These are phyloP conservation scores for Penicillium sp. DNA, from an alignment of 2,329 filamentous ascomycete genomes.

Conservation along the genomic window DNA sequence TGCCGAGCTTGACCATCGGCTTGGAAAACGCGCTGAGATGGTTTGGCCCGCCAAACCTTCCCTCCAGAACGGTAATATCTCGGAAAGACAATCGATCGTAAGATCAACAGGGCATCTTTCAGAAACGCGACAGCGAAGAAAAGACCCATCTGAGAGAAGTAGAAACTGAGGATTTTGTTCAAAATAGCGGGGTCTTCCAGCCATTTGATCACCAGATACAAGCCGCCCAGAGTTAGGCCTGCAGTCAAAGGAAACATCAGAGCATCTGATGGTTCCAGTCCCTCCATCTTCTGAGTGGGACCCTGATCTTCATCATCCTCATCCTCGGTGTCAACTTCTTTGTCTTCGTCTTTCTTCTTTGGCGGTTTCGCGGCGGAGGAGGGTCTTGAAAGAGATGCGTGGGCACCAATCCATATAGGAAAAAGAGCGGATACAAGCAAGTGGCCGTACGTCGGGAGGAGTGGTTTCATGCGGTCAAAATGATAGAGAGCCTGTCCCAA, in stretches of 20 bases:
- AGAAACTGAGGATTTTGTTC: conserved; percentile 80
- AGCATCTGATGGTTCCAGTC: conserved; percentile 76
- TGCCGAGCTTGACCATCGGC: conserved; percentile 28
- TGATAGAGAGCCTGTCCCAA: conserved; percentile 50
- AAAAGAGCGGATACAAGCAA: conserved; percentile 72
- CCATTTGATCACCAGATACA: conserved; percentile 91
- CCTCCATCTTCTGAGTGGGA: conserved; percentile 64
- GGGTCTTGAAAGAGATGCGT: conserved; percentile 82
- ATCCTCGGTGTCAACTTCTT: conserved; percentile 32
- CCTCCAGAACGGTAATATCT: conserved; percentile 63
- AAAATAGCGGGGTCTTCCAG: conserved; percentile 79
- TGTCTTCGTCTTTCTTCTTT: conserved; percentile 50
- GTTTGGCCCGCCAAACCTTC: conserved; percentile 52
- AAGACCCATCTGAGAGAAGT: conserved; percentile 81
- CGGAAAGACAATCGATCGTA: conserved; percentile 73
- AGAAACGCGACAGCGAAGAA: conserved; percentile 74
- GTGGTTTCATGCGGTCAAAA: conserved; percentile 47
- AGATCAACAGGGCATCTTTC: conserved; percentile 70
- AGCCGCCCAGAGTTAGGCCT: conserved; percentile 68
- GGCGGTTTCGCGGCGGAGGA: conserved; percentile 72
- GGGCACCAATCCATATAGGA: conserved; percentile 82
- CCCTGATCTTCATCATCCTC: conserved; percentile 57
- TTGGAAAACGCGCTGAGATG: conserved; percentile 36
- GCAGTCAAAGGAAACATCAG: conserved; percentile 83
- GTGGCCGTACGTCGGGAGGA: conserved; percentile 63